Base-by-base conservation (phyloP, 352 stramenopile species). In the Aphanomyces stellatus region DNA sequence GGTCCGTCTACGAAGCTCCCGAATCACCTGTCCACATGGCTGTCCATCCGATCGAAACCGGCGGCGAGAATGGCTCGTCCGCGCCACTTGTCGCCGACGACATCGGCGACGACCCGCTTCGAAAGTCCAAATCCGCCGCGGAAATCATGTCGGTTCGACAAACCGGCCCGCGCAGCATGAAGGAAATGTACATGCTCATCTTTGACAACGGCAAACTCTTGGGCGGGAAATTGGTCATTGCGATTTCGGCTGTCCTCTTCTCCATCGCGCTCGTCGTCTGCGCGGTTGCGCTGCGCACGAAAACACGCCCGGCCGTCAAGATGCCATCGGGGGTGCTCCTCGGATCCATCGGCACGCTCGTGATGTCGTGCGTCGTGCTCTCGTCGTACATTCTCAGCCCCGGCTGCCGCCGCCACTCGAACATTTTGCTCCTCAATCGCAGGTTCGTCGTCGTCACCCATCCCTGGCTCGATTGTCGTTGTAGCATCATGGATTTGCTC, bases 391-490 rank as follows among this genome's bases (percentile, higher is more conserved):
- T 83, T 1, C 67, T 62, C 17, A 77, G 68, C n/a, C 78, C 78
- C 25, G 84, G 77, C 71, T 88, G 87, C 61, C 79, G 76, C 3
- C 71, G 81, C 2, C 81, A 91, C 62, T 88, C 88, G 71, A 78
- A 89, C 73, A 87, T 83, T 30, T 60, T 91, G 59, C 72, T 91
- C 6, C 30, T 86, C 27, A 88, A 91, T 55, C 64, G 89, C 25
- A 77, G 81, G 33, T 64, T 57, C 33, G 35, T 25, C 19, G n/a
- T 34, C 55, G 10, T 25, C 25, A 4, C 34, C 22, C n/a, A 33
- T 17, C 3, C 15, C 6, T 15, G 17, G 24, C 13, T 22, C 17
- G 27, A 33, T 11, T 19, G 25, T 51, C 13, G 1, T 30, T 15
- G 13, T 67, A 67, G 60, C 43, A 57, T 77, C 19, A 88, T 76